Evolutionary conservation across 78 protist species (phyloP).

Genomic region (Dictyostelium firmibasis): DNA sequence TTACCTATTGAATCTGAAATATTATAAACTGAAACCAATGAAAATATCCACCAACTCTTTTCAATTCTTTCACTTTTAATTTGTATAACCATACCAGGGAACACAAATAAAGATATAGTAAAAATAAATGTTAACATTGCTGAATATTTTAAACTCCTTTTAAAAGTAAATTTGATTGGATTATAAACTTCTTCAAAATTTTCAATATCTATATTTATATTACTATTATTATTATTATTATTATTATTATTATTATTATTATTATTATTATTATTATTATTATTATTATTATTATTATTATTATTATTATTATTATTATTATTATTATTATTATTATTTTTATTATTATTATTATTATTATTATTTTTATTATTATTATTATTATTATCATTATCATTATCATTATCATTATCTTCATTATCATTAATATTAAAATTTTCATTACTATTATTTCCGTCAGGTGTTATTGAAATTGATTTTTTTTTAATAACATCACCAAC

Average conservation of each 20-base stretch:
- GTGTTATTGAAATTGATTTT: neutral
- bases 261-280: neutral
- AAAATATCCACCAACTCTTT: constrained; percentile 17
- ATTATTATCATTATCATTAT: neutral
- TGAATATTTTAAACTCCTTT: neutral
- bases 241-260: neutral
- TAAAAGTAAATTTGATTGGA: neutral
- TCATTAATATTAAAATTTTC: too few relatives aligned
- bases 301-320: neutral
- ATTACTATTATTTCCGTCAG: neutral
- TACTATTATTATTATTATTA: neutral
- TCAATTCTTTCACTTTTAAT: neutral
- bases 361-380: neutral
- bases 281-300: neutral
- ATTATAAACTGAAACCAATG: neutral
- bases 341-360: neutral
- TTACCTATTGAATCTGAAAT: constrained; percentile 47
- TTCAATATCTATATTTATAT: neutral
- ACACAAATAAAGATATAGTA: neutral
- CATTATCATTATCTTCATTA: too few relatives aligned
- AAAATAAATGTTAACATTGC: neutral
- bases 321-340: neutral
- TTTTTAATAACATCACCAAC: neutral
- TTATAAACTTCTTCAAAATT: neutral
- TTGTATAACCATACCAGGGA: constrained; percentile 43